These are phyloP conservation scores for Sporothrix dimorphospora DNA, from an alignment of 2,329 filamentous ascomycete genomes.

Conservation along the genomic window DNA sequence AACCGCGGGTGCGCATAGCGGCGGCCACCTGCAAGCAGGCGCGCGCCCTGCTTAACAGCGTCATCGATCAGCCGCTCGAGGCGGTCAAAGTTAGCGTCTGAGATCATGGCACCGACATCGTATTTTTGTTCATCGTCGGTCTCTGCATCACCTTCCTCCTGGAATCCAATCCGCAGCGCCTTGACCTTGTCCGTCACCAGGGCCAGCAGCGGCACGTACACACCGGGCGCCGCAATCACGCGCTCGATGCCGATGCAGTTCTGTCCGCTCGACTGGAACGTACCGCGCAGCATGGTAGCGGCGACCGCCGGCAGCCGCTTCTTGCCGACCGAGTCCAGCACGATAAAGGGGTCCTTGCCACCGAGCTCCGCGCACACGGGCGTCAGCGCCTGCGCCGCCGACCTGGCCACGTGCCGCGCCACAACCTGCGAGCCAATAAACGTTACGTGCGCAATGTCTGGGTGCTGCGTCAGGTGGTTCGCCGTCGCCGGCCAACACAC, in stretches of 20 bases:
- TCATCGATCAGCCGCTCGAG: conserved; percentile 77
- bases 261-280: conserved; percentile 93
- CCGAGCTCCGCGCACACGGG: conserved; percentile 90
- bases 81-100: conserved; percentile 70
- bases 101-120: conserved; percentile 91
- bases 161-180: conserved; percentile 73
- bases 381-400: conserved; percentile 82
- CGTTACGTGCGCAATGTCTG: conserved; percentile 82
- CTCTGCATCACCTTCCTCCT: not conserved
- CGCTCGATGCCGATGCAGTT: conserved; percentile 98
- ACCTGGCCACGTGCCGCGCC: conserved; percentile 84
- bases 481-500: conserved; percentile 88
- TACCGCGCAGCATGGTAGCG: conserved; percentile 85
- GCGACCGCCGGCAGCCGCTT: conserved; percentile 70
- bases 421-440: conserved; percentile 92
- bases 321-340: conserved; percentile 73
- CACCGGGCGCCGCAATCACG: conserved; percentile 75
- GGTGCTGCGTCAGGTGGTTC: conserved; percentile 80
- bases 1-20: conserved; percentile 72
- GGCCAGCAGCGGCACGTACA: conserved; percentile 73
- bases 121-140: conserved; percentile 46
- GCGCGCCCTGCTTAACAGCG: conserved; percentile 77
- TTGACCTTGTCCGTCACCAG: conserved; percentile 74
- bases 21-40: conserved; percentile 78
- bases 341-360: conserved; percentile 89